phyloP scores from a whole-genome alignment of 2,329 filamentous ascomycete species.

The Fusarium heterosporum region DNA sequence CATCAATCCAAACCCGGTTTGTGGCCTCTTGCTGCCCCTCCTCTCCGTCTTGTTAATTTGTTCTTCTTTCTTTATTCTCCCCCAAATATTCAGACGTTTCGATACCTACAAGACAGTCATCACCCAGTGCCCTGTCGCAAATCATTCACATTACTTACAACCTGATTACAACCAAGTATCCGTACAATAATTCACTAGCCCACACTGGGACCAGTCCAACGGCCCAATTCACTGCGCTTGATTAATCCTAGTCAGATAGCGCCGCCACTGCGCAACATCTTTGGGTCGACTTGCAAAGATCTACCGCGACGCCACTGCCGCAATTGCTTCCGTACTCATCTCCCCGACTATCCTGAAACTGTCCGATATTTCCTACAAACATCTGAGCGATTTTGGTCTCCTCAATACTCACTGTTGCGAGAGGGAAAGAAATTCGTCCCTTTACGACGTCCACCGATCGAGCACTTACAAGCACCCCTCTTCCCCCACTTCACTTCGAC shows the following conservation, averaged over 20 bases:
- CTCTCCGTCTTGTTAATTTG: conserved; percentile 18
- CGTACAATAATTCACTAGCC: conserved; percentile 18
- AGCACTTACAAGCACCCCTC: conserved; percentile 43
- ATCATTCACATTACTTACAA: conserved; percentile 22
- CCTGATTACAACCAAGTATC: conserved; percentile 13
- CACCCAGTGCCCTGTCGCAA: conserved; percentile 4
- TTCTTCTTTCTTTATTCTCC: conserved; percentile 11
- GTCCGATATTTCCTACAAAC: background rate
- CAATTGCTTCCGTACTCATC: conserved; percentile 16
- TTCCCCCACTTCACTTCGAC: conserved; percentile 35
- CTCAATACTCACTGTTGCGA: conserved; percentile 3
- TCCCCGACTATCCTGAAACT: background rate
- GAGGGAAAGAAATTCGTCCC: conserved; percentile 1
- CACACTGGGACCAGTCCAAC: conserved; percentile 23
- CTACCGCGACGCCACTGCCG: conserved; percentile 32
- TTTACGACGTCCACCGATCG: conserved; percentile 18
- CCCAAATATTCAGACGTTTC: background rate
- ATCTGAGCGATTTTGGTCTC: conserved; percentile 8
- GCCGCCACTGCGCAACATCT: conserved; percentile 40
- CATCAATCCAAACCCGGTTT: conserved; percentile 33
- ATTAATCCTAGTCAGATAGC: conserved; percentile 36
- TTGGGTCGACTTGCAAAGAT: conserved; percentile 40
- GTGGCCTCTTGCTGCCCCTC: conserved; percentile 22
- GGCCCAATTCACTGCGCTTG: conserved; percentile 5
- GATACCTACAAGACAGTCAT: background rate